These are phyloP conservation scores for Plicaturopsis crispa DNA, from an alignment of 768 basidiomycete genomes.

Conservation along the genomic window DNA sequence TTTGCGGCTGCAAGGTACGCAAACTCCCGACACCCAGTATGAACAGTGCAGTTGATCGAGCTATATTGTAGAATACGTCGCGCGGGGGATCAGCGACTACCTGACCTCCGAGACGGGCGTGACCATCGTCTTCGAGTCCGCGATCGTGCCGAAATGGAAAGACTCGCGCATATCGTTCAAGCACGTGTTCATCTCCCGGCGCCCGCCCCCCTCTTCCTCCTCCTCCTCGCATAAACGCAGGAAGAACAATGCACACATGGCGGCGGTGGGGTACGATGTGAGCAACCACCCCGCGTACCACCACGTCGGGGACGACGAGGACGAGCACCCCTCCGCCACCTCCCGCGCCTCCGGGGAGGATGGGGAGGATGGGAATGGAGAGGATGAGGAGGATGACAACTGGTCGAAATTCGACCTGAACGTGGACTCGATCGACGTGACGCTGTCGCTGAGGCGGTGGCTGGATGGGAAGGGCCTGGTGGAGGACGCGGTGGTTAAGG, in stretches of 20 bases:
- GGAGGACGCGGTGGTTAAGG: conserved; percentile 85
- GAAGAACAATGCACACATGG: conserved; percentile 34
- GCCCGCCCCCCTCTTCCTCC: conserved; percentile 33
- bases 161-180: conserved; percentile 94
- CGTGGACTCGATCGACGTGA: conserved; percentile 93
- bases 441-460: conserved; percentile 86
- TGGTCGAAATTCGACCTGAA: conserved; percentile 91
- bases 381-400: conserved; percentile 52
- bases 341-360: no score
- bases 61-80: conserved; percentile 60
- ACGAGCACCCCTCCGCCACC: conserved; percentile 22
- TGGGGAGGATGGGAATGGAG: conserved; percentile 6
- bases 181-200: conserved; percentile 89
- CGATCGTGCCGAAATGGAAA: conserved; percentile 97
- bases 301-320: conserved; percentile 54
- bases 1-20: conserved; percentile 71
- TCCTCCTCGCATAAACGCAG: conserved; percentile 5
- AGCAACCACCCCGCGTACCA: conserved; percentile 71
- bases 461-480: conserved; percentile 92
- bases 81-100: conserved; percentile 84
- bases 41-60: conserved; percentile 2
- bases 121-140: conserved; percentile 93
- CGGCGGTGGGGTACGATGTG: conserved; percentile 69
- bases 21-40: background rate
- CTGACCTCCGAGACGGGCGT: conserved; percentile 90